Base-by-base conservation (phyloP, 116 monocot species). In the Zostera marina region DNA sequence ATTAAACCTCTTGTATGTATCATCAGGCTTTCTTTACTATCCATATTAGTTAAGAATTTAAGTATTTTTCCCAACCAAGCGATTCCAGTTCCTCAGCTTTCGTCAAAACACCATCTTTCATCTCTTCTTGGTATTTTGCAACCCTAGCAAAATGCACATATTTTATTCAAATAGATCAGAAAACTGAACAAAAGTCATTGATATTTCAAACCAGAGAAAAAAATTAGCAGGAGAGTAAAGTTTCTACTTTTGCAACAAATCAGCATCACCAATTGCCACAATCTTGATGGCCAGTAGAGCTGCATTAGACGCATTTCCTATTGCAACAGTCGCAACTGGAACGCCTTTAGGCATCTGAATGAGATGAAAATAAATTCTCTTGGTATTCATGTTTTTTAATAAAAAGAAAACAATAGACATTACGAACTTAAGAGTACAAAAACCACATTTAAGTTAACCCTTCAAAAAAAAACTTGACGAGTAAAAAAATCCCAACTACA, bases 281-380 rank as follows among this genome's bases (percentile, higher is more conserved):
- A 83, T 83, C 51, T 76, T 80, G 22, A 75, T 73, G 19, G 83
- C 80, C 23, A 88, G 51, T 25, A 88, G 59, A 68, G 70, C 88
- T 74, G 88, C 88, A 75, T 88, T 88, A 38, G 74, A 68, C n/a
- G 88, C 76, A 68, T 83, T 88, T 53, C 77, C 77, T 56, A 83
- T 80, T 51, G 83, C 80, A 68, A 88, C 77, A 38, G 88, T 88
- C 19, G 83, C 88, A 60, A 88, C 88, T 48, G 88, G 88, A 24
- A 88, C 70, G 42, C 87, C 87, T 73, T 79, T 82, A 44, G 87
- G 87, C 87, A 87, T 87, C 87, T 87, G 43, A 3, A 32, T 32
- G 32, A 32, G 32, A 32, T 32, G 32, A 32, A 5, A 32, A 3
- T 2, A 32, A 1, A 32, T 0, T 1, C 47, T 32, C 32, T 32